These are phyloP conservation scores for Torrubiella hemipterigena DNA, from an alignment of 2,329 filamentous ascomycete species.

Conservation along the genomic window DNA sequence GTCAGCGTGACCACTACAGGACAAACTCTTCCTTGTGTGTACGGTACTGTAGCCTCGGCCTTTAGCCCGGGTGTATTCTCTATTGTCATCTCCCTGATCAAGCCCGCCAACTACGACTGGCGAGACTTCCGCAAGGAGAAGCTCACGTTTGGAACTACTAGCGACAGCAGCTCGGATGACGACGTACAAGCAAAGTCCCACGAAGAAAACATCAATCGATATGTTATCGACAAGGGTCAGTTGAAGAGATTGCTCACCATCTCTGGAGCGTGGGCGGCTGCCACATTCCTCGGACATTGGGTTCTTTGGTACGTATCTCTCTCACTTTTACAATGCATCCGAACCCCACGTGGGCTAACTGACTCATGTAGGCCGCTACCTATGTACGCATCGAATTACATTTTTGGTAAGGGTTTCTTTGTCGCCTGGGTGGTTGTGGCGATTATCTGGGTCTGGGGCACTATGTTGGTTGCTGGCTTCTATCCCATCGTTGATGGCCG, in stretches of 20 bases:
- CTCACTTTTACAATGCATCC: not conserved
- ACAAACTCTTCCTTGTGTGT: slow-evolving; percentile 35
- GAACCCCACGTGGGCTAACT: not conserved
- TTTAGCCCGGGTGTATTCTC: slow-evolving; percentile 30
- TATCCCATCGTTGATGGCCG: slow-evolving; percentile 37
- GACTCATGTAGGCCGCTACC: slow-evolving; percentile 27
- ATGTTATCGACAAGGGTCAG: slow-evolving; percentile 18
- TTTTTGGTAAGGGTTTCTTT: slow-evolving; percentile 36
- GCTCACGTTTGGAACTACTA: slow-evolving; percentile 20
- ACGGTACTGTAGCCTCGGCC: slow-evolving; percentile 37
- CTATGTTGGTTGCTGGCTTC: slow-evolving; percentile 34
- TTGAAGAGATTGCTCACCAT: slow-evolving; percentile 34
- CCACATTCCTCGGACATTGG: slow-evolving; percentile 40
- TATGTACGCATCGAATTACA: slow-evolving; percentile 39
- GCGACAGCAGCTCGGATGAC: slow-evolving; percentile 9
- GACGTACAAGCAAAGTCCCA: slow-evolving; percentile 12
- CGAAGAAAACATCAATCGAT: slow-evolving; percentile 13
- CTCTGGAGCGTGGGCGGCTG: slow-evolving; percentile 31
- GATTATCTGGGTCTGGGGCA: slow-evolving; percentile 41
- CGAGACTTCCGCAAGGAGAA: slow-evolving; percentile 25
- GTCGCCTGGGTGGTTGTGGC: slow-evolving; percentile 36
- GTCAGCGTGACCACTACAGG: slow-evolving; percentile 36
- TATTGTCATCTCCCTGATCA: slow-evolving; percentile 30
- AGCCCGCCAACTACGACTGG: slow-evolving; percentile 28
- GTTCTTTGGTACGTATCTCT: slow-evolving; percentile 31